These are phyloP conservation scores for Lactarius indigo DNA, from an alignment of 768 basidiomycete species.

Conservation along the genomic window DNA sequence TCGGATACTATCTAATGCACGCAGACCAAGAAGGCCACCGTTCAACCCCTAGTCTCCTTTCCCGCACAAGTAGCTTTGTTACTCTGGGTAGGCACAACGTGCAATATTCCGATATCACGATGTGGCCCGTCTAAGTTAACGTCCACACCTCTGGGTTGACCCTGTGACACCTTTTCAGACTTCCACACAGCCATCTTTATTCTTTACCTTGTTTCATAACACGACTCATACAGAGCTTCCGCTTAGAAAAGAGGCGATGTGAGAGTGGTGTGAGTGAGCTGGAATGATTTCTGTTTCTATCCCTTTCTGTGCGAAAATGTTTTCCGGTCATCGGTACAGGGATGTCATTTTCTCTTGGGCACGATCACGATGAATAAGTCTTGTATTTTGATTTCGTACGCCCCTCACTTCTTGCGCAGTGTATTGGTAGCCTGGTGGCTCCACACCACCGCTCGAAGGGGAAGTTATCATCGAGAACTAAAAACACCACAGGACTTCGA, in stretches of 20 bases:
- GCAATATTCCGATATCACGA: neutral
- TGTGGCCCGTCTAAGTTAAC: neutral
- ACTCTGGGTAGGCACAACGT: neutral
- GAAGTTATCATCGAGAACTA: no score
- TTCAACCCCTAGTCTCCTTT: conserved; percentile 1
- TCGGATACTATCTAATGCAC: conserved; percentile 39
- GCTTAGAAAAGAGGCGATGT: neutral
- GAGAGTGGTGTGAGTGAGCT: neutral
- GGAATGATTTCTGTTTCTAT: neutral
- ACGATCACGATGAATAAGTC: neutral
- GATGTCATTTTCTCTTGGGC: neutral
- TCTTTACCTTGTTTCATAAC: neutral
- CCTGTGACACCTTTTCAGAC: neutral
- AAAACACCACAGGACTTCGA: no score
- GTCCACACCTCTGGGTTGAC: neutral
- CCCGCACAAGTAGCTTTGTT: neutral
- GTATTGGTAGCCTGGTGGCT: neutral
- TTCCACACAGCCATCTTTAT: neutral
- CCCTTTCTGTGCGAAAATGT: neutral
- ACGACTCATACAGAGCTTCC: neutral
- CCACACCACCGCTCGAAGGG: neutral
- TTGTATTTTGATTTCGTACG: neutral
- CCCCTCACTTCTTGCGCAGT: neutral
- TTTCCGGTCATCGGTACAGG: neutral
- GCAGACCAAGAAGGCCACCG: conserved; percentile 5